Evolutionary conservation across 768 basidiomycete genomes (phyloP).

Genomic region (Lactarius hengduanensis): DNA sequence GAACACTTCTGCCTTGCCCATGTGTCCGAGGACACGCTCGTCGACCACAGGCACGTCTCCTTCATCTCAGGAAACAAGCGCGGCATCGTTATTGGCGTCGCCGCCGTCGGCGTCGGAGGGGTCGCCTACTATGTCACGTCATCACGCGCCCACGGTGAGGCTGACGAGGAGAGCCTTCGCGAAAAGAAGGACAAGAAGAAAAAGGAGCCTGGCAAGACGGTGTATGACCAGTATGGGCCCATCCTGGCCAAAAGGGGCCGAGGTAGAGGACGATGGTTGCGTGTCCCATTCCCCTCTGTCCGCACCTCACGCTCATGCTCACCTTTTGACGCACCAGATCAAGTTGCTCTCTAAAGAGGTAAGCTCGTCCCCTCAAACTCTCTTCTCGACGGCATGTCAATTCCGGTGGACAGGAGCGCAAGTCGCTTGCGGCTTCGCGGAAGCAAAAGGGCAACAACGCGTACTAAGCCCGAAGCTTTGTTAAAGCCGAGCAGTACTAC

Average conservation of each 20-base stretch:
- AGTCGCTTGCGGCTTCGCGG: constrained; percentile 56
- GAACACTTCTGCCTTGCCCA: no score
- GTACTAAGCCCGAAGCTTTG: constrained; percentile 62
- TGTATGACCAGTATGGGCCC: constrained; percentile 64
- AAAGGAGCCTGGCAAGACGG: constrained; percentile 46
- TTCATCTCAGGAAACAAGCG: no score
- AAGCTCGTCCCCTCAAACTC: constrained; percentile 3
- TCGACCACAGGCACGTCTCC: no score
- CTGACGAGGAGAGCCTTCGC: constrained; percentile 31
- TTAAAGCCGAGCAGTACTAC: constrained; percentile 61
- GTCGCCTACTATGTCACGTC: no score
- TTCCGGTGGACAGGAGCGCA: constrained; percentile 53
- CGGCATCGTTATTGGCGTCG: no score
- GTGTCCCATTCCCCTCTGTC: neutral
- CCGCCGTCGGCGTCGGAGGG: no score
- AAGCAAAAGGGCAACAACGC: constrained; percentile 72
- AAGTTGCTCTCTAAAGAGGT: constrained; percentile 59
- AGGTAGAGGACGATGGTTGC: constrained; percentile 32
- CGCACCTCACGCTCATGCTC: constrained; percentile 24
- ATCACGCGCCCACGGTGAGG: no score
- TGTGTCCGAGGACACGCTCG: no score
- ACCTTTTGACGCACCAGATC: constrained; percentile 44
- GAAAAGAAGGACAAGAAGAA: constrained; percentile 54
- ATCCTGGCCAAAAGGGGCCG: constrained; percentile 51
- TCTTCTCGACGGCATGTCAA: neutral